phyloP scores from a whole-genome alignment of 768 basidiomycete genomes.

The Ramaria rubella region DNA sequence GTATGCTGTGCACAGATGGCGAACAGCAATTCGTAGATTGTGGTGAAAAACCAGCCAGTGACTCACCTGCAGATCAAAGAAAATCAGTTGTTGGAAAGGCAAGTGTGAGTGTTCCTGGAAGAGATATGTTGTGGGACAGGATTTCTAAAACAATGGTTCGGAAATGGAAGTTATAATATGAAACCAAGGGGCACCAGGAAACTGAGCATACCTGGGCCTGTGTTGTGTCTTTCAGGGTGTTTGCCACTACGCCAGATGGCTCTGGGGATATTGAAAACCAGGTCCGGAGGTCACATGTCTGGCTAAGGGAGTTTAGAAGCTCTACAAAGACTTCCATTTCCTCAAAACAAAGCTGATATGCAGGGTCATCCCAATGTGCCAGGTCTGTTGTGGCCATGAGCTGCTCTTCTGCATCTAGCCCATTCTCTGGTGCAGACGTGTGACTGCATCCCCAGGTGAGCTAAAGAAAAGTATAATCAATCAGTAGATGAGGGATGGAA shows the following conservation, averaged over 20 bases:
- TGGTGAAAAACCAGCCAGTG: not conserved
- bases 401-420: too few species aligned
- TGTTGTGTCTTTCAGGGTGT: not conserved
- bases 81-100: not conserved
- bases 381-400: not conserved
- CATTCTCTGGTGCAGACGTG: not conserved
- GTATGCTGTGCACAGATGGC: not conserved
- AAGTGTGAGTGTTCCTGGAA: not conserved
- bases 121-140: not conserved
- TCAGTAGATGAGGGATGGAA: not conserved
- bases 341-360: not conserved
- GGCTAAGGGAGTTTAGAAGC: not conserved
- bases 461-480: not conserved
- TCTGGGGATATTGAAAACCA: not conserved
- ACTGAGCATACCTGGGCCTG: not conserved
- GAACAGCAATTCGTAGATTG: too few species aligned
- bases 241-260: not conserved
- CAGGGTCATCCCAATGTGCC: not conserved
- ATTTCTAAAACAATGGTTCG: not conserved
- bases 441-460: not conserved
- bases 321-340: not conserved
- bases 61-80: not conserved
- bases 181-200: not conserved
- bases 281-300: not conserved
- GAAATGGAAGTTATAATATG: not conserved